Evolutionary conservation across 1,284 basidiomycete genomes (phyloP).

Genomic region (Ceratobasidium sp.): DNA sequence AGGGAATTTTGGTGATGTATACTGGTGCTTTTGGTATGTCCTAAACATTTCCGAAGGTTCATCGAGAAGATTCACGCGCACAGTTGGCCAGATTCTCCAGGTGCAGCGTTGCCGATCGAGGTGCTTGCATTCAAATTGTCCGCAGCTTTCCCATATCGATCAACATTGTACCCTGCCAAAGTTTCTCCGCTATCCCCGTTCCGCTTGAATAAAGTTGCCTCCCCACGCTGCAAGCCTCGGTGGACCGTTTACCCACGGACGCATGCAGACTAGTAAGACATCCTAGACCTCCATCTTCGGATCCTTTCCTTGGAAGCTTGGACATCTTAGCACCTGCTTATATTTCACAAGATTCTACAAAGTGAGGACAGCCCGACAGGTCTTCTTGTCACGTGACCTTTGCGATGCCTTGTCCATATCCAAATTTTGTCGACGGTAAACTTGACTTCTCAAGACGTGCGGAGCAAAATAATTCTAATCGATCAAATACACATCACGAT

Average conservation of each 20-base stretch:
- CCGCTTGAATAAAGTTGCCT: not conserved
- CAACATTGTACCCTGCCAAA: not conserved
- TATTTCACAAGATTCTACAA: not conserved
- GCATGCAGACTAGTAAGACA: not conserved
- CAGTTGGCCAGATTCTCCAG: not conserved
- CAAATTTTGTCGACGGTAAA: not conserved
- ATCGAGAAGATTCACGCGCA: not conserved
- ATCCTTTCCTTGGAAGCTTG: not conserved
- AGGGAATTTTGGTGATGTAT: constrained; percentile 66
- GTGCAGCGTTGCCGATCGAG: constrained; percentile 5
- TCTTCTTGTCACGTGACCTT: not conserved
- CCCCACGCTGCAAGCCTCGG: not conserved
- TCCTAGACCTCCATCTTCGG: not conserved
- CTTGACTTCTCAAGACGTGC: not conserved
- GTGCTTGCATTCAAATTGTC: not conserved
- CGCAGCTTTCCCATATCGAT: constrained; percentile 14
- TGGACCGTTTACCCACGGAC: not conserved
- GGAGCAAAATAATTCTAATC: constrained; percentile 10
- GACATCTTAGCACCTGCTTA: not conserved
- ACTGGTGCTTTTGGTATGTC: constrained; percentile 8
- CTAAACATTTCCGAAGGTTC: not conserved
- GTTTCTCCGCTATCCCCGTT: constrained; percentile 7
- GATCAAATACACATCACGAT: constrained; percentile 16
- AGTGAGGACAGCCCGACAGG: not conserved
- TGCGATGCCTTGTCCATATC: too few relatives aligned